These are phyloP conservation scores for Ettlia oleoabundans DNA, from an alignment of 139 green algal species.

Conservation along the genomic window DNA sequence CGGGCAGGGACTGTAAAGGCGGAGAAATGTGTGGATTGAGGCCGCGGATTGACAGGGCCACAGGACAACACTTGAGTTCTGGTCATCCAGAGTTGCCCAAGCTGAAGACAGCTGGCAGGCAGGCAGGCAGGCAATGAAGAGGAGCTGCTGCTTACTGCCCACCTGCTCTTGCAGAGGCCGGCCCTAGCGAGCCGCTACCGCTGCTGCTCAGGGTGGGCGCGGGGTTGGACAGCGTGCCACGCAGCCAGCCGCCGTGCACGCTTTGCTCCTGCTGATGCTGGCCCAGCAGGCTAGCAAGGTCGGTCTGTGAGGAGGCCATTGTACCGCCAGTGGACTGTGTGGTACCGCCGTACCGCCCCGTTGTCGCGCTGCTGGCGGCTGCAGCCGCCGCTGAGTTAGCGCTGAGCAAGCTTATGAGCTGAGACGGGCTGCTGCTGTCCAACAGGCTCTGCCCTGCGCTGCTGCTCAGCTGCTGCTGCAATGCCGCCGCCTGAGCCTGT, in stretches of 20 bases:
- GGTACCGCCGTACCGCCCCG: not conserved
- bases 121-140: not conserved
- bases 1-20: no score
- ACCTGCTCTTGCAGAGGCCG: slow-evolving; percentile 30
- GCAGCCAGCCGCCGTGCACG: slow-evolving; percentile 31
- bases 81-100: no score
- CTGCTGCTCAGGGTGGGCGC: slow-evolving; percentile 8
- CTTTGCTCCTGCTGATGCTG: slow-evolving; percentile 11
- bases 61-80: no score
- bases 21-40: no score
- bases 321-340: not conserved
- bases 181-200: slow-evolving; percentile 2
- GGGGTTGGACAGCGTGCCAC: not conserved
- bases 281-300: slow-evolving; percentile 31
- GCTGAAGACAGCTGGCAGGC: no score
- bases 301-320: slow-evolving; percentile 25
- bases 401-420: slow-evolving; percentile 29
- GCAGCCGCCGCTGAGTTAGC: slow-evolving; percentile 20
- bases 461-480: slow-evolving; percentile 29
- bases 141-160: not conserved
- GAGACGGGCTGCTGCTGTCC: slow-evolving; percentile 24
- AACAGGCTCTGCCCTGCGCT: not conserved
- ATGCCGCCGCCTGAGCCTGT: slow-evolving; percentile 22
- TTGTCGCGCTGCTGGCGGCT: not conserved
- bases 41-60: no score